These are phyloP conservation scores for Corylus americana DNA, from an alignment of 306 rosid genomes.

Conservation along the genomic window DNA sequence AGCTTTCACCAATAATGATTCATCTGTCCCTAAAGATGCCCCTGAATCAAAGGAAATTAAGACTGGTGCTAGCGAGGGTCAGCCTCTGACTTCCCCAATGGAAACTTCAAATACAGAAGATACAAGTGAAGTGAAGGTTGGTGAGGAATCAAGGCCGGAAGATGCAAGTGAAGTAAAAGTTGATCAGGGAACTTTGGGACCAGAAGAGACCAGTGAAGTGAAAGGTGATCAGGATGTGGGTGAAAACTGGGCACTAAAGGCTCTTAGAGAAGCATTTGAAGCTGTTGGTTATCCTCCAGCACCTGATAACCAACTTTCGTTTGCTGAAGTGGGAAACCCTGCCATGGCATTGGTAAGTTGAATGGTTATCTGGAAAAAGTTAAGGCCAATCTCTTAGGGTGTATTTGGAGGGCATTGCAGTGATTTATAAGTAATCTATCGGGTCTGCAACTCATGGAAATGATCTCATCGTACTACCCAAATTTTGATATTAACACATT, in stretches of 20 bases:
- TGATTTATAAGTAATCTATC: background rate
- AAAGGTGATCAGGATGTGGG: constrained; percentile 44
- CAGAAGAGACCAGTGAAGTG: constrained; percentile 45
- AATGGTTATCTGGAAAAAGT: constrained; percentile 20
- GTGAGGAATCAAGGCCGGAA: constrained; percentile 42
- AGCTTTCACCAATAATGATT: constrained; percentile 46
- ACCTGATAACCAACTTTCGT: constrained; percentile 68
- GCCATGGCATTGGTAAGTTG: constrained; percentile 88
- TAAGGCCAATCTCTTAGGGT: constrained; percentile 12
- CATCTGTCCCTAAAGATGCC: constrained; percentile 47
- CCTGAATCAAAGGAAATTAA: constrained; percentile 46
- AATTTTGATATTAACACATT: background rate
- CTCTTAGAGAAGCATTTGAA: constrained; percentile 84
- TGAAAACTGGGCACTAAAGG: constrained; percentile 61
- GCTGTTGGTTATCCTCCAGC: constrained; percentile 68
- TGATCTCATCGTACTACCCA: background rate
- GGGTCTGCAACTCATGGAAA: background rate
- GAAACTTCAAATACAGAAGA: constrained; percentile 57
- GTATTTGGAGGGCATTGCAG: constrained; percentile 1
- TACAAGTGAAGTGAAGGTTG: constrained; percentile 39
- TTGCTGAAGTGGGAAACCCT: constrained; percentile 88
- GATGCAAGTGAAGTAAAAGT: constrained; percentile 49
- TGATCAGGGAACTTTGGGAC: constrained; percentile 42
- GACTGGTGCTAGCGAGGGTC: constrained; percentile 42
- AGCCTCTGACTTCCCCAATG: constrained; percentile 29